Percentiles rank a stretch among this genome's conserved stretches.
These are phyloP conservation scores for Dioszegia hungarica DNA, from an alignment of 768 basidiomycete species.

Conservation along the genomic window DNA sequence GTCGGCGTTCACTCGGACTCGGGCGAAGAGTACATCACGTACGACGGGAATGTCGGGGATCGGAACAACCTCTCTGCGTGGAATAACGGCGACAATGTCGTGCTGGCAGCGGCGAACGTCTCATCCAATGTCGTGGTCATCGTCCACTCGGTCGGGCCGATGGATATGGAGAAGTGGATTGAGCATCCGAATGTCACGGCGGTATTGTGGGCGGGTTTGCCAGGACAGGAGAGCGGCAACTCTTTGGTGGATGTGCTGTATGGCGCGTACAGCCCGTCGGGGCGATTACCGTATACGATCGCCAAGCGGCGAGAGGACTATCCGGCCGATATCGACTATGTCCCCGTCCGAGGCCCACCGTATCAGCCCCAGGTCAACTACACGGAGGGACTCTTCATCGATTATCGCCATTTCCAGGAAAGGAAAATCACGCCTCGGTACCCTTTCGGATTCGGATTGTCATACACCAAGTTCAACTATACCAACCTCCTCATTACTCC, in stretches of 20 bases:
- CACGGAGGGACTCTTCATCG: conserved; percentile 64
- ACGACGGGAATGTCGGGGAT: conserved; percentile 74
- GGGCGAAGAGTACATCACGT: conserved; percentile 75
- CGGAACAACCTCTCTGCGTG: conserved; percentile 67
- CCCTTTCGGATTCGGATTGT: conserved; percentile 85
- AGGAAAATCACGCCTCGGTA: conserved; percentile 53
- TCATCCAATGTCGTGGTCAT: conserved; percentile 58
- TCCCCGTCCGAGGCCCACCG: conserved; percentile 42
- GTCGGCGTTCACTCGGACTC: conserved; percentile 72
- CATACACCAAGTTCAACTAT: conserved; percentile 77
- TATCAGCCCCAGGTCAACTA: conserved; percentile 58
- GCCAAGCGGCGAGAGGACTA: conserved; percentile 62
- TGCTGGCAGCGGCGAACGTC: conserved; percentile 58
- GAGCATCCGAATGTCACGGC: conserved; percentile 70
- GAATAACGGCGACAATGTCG: conserved; percentile 66
- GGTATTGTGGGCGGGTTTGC: conserved; percentile 66
- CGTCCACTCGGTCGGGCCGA: conserved; percentile 65
- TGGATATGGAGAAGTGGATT: conserved; percentile 59
- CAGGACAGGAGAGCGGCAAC: conserved; percentile 66
- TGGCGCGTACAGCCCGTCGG: conserved; percentile 68
- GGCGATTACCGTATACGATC: conserved; percentile 70
- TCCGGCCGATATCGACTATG: conserved; percentile 56
- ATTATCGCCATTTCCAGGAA: conserved; percentile 54
- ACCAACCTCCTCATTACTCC: conserved; percentile 51
- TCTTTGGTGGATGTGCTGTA: conserved; percentile 68